A percentile compares a stretch with the other conserved stretches of the same genome.
Evolutionary conservation across 441 rosid genomes (phyloP).

Genomic region (Syzygium malaccense): DNA sequence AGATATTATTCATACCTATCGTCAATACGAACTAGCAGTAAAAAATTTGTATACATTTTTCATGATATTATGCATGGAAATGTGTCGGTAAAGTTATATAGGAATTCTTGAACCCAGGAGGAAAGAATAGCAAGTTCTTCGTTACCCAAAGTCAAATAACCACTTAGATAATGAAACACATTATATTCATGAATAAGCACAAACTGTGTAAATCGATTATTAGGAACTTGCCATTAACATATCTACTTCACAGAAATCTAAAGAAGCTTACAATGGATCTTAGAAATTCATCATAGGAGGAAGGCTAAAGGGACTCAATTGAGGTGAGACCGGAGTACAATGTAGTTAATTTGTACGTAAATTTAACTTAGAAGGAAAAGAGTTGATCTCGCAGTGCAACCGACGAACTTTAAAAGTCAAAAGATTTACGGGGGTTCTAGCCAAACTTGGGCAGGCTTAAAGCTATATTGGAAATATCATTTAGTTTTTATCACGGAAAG

Average conservation of each 20-base stretch:
- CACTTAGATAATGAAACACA: not conserved
- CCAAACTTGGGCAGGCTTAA: not conserved
- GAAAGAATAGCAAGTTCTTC: not conserved
- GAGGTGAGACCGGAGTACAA: not conserved
- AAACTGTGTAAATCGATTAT: not conserved
- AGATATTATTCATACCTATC: not conserved
- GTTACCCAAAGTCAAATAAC: not conserved
- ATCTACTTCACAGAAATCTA: not conserved
- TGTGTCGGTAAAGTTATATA: not conserved
- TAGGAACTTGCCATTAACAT: not conserved
- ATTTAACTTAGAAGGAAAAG: not conserved
- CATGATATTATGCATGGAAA: not conserved
- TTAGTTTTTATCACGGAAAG: not conserved
- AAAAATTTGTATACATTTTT: fast-evolving
- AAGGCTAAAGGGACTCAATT: not conserved
- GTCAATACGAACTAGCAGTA: not conserved
- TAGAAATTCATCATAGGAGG: not conserved
- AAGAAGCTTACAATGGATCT: not conserved
- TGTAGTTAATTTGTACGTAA: not conserved
- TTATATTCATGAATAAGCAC: not conserved
- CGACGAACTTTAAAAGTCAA: not conserved
- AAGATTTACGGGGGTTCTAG: not conserved
- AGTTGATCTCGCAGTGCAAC: not conserved
- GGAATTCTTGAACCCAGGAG: not conserved
- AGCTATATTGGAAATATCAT: not conserved